A percentile compares a stretch with the other conserved stretches of the same genome.
Conservation (phyloP, 1,139 yeast genomes). For the Candida pseudoviswanathii region DNA sequence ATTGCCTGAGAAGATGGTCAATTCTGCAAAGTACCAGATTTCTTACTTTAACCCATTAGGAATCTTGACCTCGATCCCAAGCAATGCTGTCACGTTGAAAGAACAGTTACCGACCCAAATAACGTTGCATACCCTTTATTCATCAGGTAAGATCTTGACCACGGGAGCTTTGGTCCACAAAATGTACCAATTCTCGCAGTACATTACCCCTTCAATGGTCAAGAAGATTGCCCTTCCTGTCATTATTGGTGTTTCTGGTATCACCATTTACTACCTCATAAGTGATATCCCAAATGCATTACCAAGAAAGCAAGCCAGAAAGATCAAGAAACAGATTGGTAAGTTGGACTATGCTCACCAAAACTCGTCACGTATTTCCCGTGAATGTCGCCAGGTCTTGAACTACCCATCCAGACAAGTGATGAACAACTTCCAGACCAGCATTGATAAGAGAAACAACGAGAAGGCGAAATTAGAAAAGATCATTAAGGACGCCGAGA, state of each 20-base stretch:
- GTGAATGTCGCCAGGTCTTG: constrained; percentile 81
- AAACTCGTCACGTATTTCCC: constrained; percentile 77
- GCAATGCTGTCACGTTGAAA: constrained; percentile 33
- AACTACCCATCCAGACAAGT: constrained; percentile 84
- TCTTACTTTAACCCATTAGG: constrained; percentile 37
- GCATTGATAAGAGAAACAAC: constrained; percentile 63
- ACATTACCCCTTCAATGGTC: constrained; percentile 30
- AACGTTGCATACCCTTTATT: constrained; percentile 45
- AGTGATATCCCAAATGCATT: constrained; percentile 87
- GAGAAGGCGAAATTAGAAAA: constrained; percentile 60
- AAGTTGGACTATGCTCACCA: constrained; percentile 74
- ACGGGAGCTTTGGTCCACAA: constrained; percentile 43
- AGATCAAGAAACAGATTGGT: constrained; percentile 62
- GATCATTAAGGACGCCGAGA: constrained; percentile 57
- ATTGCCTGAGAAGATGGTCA: constrained; percentile 36
- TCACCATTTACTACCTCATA: constrained; percentile 66
- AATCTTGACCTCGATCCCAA: constrained; percentile 35
- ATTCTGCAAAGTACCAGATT: constrained; percentile 32
- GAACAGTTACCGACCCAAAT: constrained; percentile 41
- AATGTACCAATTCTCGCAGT: constrained; percentile 29
- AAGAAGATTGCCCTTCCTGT: constrained; percentile 49
- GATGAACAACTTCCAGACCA: constrained; percentile 70
- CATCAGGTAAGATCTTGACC: constrained; percentile 47
- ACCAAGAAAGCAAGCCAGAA: constrained; percentile 78
- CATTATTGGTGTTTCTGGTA: constrained; percentile 53